phyloP scores from a whole-genome alignment of 78 protist species.

The Emiliania huxleyi region DNA sequence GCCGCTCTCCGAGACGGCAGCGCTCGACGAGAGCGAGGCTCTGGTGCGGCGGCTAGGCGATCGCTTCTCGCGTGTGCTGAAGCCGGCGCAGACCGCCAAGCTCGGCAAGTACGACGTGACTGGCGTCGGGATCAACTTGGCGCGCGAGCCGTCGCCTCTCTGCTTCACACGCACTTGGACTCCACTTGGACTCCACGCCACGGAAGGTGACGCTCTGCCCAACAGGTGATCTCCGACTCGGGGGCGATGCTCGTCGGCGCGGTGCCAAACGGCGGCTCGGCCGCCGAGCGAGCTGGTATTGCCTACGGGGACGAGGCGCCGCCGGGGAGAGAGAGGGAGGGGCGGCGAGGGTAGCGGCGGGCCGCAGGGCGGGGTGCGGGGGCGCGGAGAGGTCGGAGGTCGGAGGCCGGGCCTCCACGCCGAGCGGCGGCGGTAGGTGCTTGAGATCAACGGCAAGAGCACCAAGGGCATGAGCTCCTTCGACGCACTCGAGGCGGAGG shows the following conservation, averaged over 20 bases:
- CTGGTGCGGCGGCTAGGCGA: background rate
- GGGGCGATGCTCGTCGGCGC: background rate
- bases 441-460: background rate
- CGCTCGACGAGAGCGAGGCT: background rate
- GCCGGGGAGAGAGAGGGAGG: no score
- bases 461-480: background rate
- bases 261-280: background rate
- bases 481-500: slow-evolving; percentile 20
- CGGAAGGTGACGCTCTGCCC: no score
- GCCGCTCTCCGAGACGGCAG: background rate
- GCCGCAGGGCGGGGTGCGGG: no score
- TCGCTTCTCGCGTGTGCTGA: background rate
- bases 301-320: background rate
- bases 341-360: no score
- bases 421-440: no score
- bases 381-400: no score
- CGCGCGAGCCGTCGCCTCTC: background rate
- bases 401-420: no score
- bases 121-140: background rate
- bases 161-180: no score
- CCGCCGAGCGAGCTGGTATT: background rate
- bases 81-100: background rate
- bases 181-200: no score
- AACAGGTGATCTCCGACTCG: no score
- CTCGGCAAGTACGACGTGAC: slow-evolving; percentile 1